Evolutionary conservation across 169 alveolate species (phyloP), one percentile per base, ranked within the genome.

Genomic region (Cytauxzoon felis): DNA sequence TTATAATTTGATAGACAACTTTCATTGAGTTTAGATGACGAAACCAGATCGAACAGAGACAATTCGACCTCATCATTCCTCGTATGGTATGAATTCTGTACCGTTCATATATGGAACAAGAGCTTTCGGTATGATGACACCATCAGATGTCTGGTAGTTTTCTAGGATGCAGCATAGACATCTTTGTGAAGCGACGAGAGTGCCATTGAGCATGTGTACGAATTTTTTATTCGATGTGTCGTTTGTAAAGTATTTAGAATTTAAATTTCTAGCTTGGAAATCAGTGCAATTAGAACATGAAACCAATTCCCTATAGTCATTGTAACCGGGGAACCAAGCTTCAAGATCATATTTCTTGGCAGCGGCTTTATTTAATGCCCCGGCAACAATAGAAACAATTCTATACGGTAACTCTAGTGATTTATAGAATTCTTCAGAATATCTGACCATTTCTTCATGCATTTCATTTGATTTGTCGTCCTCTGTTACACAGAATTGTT

Each of bases 251-350:
- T 82, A 87, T 36, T 56, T 82, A 38, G 88, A 53, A 59, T 87
- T 82, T 7, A 87, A 48, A 54, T 76, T 70, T n/a, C 67, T 57
- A 11, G 95, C 78, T 81, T 98, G 98, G 88, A 89, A 98, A 83
- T 98, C 99, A 11, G 99, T 96, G 88, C 99, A 98, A 90, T 98
- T 98, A 41, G 99, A 95, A 80, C 99, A 96, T 49, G 98, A 93
- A 42, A 96, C 99, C 21, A 98, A 92, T 82, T 98, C 99, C 56
- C 98, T 82, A 81, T 93, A 98, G 43, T 90, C 93, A 8, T 85
- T 90, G 80, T 96, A 95, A 40, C 98, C 98, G 11, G 99, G 99
- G 93, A 96, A 98, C 98, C 98, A 98, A 19, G 98, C 99, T 88
- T 98, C 99, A 45, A 98, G 71, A 83, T 98, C 99, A 78, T 95